Conservation (phyloP, 768 basidiomycete species). For the Cystobasidium tubakii region DNA sequence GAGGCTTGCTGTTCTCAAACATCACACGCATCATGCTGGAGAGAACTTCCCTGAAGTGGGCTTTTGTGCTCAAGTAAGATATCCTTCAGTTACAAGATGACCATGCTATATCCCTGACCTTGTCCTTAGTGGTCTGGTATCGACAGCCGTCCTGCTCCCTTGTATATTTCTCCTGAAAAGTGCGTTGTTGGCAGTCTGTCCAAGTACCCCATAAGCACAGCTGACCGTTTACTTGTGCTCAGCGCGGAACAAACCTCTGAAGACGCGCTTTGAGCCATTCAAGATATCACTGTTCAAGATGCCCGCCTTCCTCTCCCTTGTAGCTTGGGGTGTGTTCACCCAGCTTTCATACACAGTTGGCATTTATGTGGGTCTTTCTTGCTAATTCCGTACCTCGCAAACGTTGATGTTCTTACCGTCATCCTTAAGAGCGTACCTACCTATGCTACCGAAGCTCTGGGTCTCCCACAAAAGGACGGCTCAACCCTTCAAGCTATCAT, state of each 20-base stretch:
- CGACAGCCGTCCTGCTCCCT: constrained; percentile 46
- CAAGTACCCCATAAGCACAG: too few species aligned
- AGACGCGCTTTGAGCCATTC: constrained; percentile 46
- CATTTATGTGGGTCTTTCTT: constrained; percentile 41
- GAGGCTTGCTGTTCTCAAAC: constrained; percentile 43
- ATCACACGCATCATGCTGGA: constrained; percentile 42
- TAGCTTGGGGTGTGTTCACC: constrained; percentile 47
- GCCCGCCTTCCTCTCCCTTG: constrained; percentile 48
- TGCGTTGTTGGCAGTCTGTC: too few species aligned
- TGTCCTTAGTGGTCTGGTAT: constrained; percentile 44
- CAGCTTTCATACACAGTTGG: constrained; percentile 49
- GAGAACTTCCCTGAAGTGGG: constrained; percentile 44
- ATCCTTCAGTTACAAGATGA: neutral
- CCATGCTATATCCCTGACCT: too few species aligned
- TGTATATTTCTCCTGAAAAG: constrained; percentile 46
- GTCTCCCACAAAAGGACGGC: constrained; percentile 48
- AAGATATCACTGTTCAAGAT: constrained; percentile 46
- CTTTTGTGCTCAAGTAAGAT: constrained; percentile 48
- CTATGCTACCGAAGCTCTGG: constrained; percentile 47
- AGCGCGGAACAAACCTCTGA: constrained; percentile 45
- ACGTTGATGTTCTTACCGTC: neutral
- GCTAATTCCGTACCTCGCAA: neutral
- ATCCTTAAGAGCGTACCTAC: constrained; percentile 44
- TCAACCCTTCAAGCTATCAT: constrained; percentile 49
- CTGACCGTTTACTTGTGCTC: too few species aligned